These are phyloP conservation scores for Cokeromyces recurvatus DNA, from an alignment of 371 early-diverging fungal species.

Conservation along the genomic window DNA sequence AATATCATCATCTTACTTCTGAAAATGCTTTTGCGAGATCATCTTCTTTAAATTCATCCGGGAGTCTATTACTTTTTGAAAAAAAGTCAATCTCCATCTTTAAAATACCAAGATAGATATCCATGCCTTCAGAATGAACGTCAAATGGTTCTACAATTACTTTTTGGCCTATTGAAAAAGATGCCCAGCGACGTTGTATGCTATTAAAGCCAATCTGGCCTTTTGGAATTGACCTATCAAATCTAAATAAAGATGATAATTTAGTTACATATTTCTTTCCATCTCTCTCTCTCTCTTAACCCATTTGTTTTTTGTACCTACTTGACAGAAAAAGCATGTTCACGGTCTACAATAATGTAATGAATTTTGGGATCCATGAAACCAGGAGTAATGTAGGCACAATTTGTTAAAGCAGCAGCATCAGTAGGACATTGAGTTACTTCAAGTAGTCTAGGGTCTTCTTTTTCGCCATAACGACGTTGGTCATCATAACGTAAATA, in stretches of 20 bases:
- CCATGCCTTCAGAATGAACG: constrained; percentile 49
- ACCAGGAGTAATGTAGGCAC: constrained; percentile 63
- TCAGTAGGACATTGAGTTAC: constrained; percentile 60
- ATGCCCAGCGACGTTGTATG: constrained; percentile 87
- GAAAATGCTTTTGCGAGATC: constrained; percentile 69
- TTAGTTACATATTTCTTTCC: neutral
- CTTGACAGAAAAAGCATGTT: constrained; percentile 78
- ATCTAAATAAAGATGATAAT: constrained; percentile 29
- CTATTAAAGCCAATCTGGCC: constrained; percentile 74
- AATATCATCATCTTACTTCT: constrained; percentile 32
- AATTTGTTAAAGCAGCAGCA: constrained; percentile 75
- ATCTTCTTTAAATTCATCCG: constrained; percentile 65
- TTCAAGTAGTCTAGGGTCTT: constrained; percentile 8
- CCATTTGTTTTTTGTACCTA: constrained; percentile 24
- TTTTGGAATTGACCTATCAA: constrained; percentile 47
- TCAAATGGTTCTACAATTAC: constrained; percentile 76
- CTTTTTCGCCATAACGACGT: constrained; percentile 5
- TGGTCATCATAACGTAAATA: constrained; percentile 13
- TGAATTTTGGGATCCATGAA: constrained; percentile 66
- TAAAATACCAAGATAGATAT: constrained; percentile 65
- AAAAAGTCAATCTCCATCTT: constrained; percentile 69
- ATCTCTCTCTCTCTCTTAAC: neutral
- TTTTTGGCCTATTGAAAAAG: constrained; percentile 75
- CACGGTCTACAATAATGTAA: constrained; percentile 72
- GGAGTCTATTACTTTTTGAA: constrained; percentile 49